Conservation (phyloP, 495 filamentous ascomycete species). For the Penicillium manginii region DNA sequence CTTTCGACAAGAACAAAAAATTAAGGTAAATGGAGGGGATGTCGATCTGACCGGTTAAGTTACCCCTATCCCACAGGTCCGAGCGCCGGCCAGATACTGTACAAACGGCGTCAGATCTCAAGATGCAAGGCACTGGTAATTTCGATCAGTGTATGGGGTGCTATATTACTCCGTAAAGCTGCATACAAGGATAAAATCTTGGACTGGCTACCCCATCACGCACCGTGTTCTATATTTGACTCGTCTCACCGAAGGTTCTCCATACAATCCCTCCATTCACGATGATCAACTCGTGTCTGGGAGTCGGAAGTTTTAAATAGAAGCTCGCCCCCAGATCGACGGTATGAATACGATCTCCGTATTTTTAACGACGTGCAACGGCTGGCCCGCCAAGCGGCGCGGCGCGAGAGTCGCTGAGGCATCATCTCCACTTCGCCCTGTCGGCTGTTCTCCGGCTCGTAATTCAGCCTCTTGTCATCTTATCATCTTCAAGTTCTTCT, state of each 20-base stretch:
- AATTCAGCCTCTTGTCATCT: constrained; percentile 5
- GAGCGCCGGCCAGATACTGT: not conserved
- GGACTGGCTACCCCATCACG: no score
- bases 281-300: not conserved
- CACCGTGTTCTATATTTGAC: no score
- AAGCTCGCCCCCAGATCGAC: not conserved
- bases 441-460: constrained; percentile 9
- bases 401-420: constrained; percentile 10
- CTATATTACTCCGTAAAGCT: no score
- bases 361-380: not conserved
- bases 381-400: constrained; percentile 4
- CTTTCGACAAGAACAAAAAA: no score
- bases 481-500: not conserved
- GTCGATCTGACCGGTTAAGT: not conserved
- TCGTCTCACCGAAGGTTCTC: no score
- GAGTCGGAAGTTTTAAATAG: not conserved
- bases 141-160: no score
- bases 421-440: constrained; percentile 10
- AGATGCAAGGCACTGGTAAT: no score
- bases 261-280: not conserved
- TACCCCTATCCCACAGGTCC: not conserved
- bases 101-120: not conserved
- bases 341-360: not conserved
- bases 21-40: no score
- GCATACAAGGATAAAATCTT: no score